Conservation (phyloP, 495 filamentous ascomycete species). For the Talaromyces borbonicus region DNA sequence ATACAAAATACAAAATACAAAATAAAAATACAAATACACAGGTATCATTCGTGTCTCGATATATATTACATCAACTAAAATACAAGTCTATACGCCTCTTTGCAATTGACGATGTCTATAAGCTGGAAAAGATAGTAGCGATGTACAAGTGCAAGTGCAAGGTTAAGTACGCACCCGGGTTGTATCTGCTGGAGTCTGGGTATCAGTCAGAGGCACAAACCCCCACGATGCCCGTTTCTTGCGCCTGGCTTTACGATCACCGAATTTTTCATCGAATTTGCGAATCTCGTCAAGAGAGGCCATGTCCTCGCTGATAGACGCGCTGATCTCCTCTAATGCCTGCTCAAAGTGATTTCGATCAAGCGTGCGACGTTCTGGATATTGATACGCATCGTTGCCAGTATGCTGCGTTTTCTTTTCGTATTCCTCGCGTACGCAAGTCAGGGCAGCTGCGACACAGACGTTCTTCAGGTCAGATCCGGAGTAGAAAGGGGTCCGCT, state of each 20-base stretch:
- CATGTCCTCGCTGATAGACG: slow-evolving; percentile 95
- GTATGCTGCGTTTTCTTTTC: slow-evolving; percentile 47
- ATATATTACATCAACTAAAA: too few relatives aligned
- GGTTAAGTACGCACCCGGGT: slow-evolving; percentile 33
- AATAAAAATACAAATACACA: slow-evolving; percentile 2
- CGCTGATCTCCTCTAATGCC: slow-evolving; percentile 80
- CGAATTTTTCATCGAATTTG: slow-evolving; percentile 95
- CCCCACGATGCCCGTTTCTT: slow-evolving; percentile 46
- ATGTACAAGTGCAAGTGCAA: not conserved
- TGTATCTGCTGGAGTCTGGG: slow-evolving; percentile 19
- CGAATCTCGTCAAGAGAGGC: slow-evolving; percentile 69
- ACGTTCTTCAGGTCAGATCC: slow-evolving; percentile 96
- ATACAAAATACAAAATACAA: not conserved
- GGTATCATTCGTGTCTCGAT: not conserved
- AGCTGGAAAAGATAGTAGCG: too few relatives aligned
- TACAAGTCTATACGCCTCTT: too few relatives aligned
- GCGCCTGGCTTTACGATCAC: slow-evolving; percentile 67
- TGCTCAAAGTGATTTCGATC: slow-evolving; percentile 65
- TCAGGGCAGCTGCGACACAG: slow-evolving; percentile 80
- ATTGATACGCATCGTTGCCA: slow-evolving; percentile 41
- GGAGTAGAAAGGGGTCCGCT: slow-evolving; percentile 81
- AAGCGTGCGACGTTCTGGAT: slow-evolving; percentile 59
- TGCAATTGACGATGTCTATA: too few relatives aligned
- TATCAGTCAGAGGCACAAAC: slow-evolving; percentile 22
- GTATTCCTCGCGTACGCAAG: slow-evolving; percentile 77